Evolutionary conservation across 1,284 basidiomycete species (phyloP).

Genomic region (Volvariella surrecta): DNA sequence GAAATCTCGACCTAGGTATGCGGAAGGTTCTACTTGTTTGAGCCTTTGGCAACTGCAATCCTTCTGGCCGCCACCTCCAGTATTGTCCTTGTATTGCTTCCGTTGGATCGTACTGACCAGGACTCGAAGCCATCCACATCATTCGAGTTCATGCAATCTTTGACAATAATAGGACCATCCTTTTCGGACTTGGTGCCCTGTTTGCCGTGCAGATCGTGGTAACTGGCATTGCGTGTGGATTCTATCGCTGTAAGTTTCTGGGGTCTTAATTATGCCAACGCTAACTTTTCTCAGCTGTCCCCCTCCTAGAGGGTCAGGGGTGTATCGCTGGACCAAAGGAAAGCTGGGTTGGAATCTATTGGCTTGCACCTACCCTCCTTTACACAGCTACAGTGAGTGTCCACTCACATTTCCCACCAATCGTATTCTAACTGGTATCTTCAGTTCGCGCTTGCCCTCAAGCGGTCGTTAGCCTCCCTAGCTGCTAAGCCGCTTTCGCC

Average conservation of each 20-base stretch:
- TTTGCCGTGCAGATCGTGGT: constrained; percentile 59
- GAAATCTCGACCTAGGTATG: constrained; percentile 37
- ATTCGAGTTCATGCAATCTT: constrained; percentile 74
- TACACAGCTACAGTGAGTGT: constrained; percentile 53
- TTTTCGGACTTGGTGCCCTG: constrained; percentile 46
- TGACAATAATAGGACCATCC: constrained; percentile 47
- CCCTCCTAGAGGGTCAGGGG: constrained; percentile 60
- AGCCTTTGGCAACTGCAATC: constrained; percentile 74
- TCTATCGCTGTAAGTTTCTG: constrained; percentile 51
- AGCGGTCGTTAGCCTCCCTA: constrained; percentile 55
- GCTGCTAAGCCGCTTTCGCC: constrained; percentile 45
- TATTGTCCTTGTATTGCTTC: constrained; percentile 15
- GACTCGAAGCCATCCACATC: constrained; percentile 47
- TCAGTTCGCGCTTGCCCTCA: constrained; percentile 57
- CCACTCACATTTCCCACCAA: constrained; percentile 5
- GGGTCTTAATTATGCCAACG: constrained; percentile 1
- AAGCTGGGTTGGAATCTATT: constrained; percentile 78
- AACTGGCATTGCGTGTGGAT: constrained; percentile 63
- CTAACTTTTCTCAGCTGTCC: constrained; percentile 41
- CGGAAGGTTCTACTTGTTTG: constrained; percentile 68
- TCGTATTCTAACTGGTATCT: constrained; percentile 7
- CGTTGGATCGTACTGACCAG: constrained; percentile 6
- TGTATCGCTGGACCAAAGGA: constrained; percentile 74
- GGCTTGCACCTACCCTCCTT: constrained; percentile 64
- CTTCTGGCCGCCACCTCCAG: constrained; percentile 64